Conservation (phyloP, 2,329 filamentous ascomycete species). For the Cladophialophora psammophila region DNA sequence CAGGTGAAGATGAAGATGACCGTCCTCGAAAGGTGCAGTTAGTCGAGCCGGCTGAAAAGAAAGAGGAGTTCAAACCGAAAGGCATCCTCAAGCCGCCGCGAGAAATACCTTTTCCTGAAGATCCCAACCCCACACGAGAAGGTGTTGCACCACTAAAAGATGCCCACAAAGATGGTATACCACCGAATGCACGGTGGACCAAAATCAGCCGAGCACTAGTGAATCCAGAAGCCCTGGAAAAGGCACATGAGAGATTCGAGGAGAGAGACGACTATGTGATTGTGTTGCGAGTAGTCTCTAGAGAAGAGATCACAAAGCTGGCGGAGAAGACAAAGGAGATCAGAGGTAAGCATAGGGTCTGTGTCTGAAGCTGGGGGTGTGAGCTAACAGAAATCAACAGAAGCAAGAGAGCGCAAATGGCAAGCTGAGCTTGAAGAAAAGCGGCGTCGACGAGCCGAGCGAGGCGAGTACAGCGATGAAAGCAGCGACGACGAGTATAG, state of each 20-base stretch:
- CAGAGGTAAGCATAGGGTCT: constrained; percentile 65
- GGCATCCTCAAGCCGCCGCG: constrained; percentile 87
- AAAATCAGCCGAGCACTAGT: constrained; percentile 89
- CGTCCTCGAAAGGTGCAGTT: constrained; percentile 48
- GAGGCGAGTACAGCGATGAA: constrained; percentile 47
- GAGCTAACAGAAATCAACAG: constrained; percentile 41
- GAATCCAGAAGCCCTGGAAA: constrained; percentile 84
- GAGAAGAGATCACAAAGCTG: constrained; percentile 88
- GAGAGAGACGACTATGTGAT: constrained; percentile 94
- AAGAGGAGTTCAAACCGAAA: constrained; percentile 72
- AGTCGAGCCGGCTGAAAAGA: constrained; percentile 73
- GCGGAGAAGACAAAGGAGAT: constrained; percentile 82
- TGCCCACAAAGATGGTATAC: constrained; percentile 73
- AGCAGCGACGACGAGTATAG: constrained; percentile 49
- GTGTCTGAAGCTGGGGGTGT: neutral
- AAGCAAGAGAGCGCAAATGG: constrained; percentile 44
- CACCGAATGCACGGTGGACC: constrained; percentile 80
- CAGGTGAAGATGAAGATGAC: constrained; percentile 39
- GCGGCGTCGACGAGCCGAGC: constrained; percentile 52
- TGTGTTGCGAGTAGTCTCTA: constrained; percentile 83
- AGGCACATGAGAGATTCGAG: constrained; percentile 90
- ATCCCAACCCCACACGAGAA: constrained; percentile 81
- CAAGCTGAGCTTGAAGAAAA: constrained; percentile 47
- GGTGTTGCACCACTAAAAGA: constrained; percentile 95
- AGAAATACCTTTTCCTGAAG: constrained; percentile 78